phyloP scores from a whole-genome alignment of 1,139 yeast genomes.

The Pichia terricola region DNA sequence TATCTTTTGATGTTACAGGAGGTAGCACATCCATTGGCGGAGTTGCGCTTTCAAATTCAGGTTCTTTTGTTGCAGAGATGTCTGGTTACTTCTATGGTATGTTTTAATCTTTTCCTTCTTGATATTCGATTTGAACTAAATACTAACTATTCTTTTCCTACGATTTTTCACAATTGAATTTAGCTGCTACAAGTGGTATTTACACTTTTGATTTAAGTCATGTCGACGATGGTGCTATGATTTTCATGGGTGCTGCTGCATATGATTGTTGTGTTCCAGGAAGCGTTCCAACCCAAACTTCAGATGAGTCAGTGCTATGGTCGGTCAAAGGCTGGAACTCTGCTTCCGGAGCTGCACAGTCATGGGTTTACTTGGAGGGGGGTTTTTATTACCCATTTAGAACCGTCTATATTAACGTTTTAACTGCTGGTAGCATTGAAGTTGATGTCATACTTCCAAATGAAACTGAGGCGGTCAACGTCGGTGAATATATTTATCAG shows the following conservation, averaged over 20 bases:
- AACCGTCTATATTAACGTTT: constrained; percentile 6
- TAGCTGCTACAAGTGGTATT: constrained; percentile 19
- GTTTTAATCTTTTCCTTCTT: not conserved
- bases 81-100: constrained; percentile 10
- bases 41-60: not conserved
- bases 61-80: constrained; percentile 6
- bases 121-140: no score
- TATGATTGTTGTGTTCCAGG: constrained; percentile 23
- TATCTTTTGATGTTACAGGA: constrained; percentile 5
- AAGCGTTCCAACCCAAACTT: constrained; percentile 1
- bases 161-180: not conserved
- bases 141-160: not conserved
- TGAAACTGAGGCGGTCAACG: constrained; percentile 6
- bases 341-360: not conserved
- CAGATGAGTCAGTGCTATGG: constrained; percentile 1
- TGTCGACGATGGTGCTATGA: constrained; percentile 22
- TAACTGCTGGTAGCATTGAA: constrained; percentile 7
- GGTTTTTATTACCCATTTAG: constrained; percentile 13
- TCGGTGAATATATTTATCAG: constrained; percentile 7
- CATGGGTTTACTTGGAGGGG: constrained; percentile 4
- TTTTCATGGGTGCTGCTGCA: constrained; percentile 21
- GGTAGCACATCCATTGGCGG: constrained; percentile 1
- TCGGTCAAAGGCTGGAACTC: constrained; percentile 3
- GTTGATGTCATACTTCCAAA: constrained; percentile 13
- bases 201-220: constrained; percentile 15